These are phyloP conservation scores for Skeletonema costatum DNA, from an alignment of 108 stramenopile species.

Conservation along the genomic window DNA sequence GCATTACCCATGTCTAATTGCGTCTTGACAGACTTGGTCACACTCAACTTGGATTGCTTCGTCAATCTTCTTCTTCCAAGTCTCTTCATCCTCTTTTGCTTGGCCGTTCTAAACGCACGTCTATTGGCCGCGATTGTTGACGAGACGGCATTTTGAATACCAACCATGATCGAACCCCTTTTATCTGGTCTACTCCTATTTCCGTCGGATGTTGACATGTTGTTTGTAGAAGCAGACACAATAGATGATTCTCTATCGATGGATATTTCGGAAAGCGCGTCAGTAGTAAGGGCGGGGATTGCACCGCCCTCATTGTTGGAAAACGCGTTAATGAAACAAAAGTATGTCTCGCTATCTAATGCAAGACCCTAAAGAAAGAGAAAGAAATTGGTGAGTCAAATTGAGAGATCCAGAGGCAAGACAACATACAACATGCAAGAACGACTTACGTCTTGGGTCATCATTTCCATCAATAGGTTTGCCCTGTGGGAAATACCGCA, in stretches of 20 bases:
- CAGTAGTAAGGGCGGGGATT: conserved; percentile 8
- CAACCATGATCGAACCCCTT: conserved; percentile 7
- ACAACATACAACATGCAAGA: background rate
- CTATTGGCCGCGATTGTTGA: conserved; percentile 32
- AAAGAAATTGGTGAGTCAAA: background rate
- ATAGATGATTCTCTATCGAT: conserved; percentile 19
- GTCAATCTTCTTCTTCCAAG: conserved; percentile 26
- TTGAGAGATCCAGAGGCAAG: background rate
- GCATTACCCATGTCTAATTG: conserved; percentile 77
- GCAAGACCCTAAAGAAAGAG: conserved; percentile 33
- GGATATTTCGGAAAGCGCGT: conserved; percentile 37
- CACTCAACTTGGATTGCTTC: conserved; percentile 33
- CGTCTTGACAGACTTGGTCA: conserved; percentile 47
- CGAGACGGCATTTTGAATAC: conserved; percentile 31
- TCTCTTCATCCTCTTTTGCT: conserved; percentile 28
- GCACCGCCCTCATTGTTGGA: conserved; percentile 31
- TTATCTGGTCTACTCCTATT: background rate
- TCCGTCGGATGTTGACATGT: conserved; percentile 1
- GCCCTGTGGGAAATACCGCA: conserved; percentile 82
- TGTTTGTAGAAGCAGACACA: conserved; percentile 11
- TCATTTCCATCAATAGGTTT: conserved; percentile 73
- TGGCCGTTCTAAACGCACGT: conserved; percentile 31
- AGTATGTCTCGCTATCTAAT: conserved; percentile 69
- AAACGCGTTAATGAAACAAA: conserved; percentile 76
- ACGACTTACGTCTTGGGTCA: conserved; percentile 62